These are phyloP conservation scores for Passiflora organensis DNA, from an alignment of 345 rosid genomes.

Conservation along the genomic window DNA sequence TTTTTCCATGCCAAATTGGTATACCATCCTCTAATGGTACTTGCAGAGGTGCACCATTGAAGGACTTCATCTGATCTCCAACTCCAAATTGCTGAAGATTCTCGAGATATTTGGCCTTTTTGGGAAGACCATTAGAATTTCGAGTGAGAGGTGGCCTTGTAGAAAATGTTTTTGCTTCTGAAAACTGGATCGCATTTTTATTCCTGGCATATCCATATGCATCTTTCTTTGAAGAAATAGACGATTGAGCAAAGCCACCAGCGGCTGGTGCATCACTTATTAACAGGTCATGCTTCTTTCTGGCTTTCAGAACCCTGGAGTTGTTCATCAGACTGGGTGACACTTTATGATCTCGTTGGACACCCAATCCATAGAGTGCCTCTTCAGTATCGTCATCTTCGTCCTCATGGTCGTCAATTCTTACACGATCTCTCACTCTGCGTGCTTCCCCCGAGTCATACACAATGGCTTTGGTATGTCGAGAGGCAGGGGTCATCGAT, in stretches of 20 bases:
- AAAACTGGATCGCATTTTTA: slow-evolving; percentile 26
- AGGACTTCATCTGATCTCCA: slow-evolving; percentile 55
- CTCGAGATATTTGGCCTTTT: slow-evolving; percentile 41
- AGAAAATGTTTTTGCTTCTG: slow-evolving; percentile 25
- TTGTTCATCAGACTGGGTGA: slow-evolving; percentile 27
- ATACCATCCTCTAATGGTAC: slow-evolving; percentile 46
- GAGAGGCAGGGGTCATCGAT: slow-evolving; percentile 33
- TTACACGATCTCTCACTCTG: slow-evolving; percentile 46
- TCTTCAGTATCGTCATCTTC: slow-evolving; percentile 37
- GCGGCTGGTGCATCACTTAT: slow-evolving; percentile 38
- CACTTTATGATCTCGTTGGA: slow-evolving; percentile 39
- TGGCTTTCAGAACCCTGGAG: slow-evolving; percentile 39
- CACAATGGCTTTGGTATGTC: slow-evolving; percentile 34
- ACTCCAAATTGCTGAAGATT: slow-evolving; percentile 33
- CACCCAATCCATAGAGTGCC: slow-evolving; percentile 57
- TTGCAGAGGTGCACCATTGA: slow-evolving; percentile 35
- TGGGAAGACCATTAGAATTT: slow-evolving; percentile 31
- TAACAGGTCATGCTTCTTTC: slow-evolving; percentile 47
- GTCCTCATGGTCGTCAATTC: slow-evolving; percentile 37
- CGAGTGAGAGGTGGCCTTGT: slow-evolving; percentile 30
- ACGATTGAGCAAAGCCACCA: slow-evolving; percentile 50
- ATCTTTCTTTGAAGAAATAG: slow-evolving; percentile 50
- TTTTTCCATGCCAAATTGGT: slow-evolving; percentile 42
- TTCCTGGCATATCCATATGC: slow-evolving; percentile 39
- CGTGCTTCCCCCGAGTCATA: slow-evolving; percentile 41